Evolutionary conservation across 192 early-diverging fungal genomes (phyloP), one percentile per base, ranked within the genome.

Genomic region (Backusella circina): DNA sequence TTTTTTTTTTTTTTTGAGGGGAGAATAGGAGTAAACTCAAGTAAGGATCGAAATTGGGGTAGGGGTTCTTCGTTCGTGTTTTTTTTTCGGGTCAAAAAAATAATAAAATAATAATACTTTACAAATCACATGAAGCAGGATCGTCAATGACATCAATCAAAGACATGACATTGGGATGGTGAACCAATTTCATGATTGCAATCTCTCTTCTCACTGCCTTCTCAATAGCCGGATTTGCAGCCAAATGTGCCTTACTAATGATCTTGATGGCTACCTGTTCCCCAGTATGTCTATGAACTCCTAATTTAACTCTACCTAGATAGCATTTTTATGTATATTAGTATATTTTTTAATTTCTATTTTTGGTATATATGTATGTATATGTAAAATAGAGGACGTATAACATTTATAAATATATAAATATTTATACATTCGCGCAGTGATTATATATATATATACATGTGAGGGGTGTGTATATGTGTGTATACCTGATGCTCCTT

Each of bases 201-300:
- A 87, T 87, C 73, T 87, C 86, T 15, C 86, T 83, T 36, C 82
- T 74, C 32, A 86, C 85, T 4, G 84, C 86, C 15, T 84, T 83
- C 66, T 86, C 77, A 21, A 86, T 84, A 2, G 84, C 86, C 5
- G 86, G 82, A 26, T 85, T 80, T 32, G 84, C 84, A 31, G 78
- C 80, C 32, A 87, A 67, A n/a, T 82, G 80, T 0, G 86, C 82
- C 64, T 87, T 87, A 26, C 80, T 82, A 16, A 87, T 85, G 44
- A 85, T 86, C 71, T 87, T 87, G 75, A 87, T 81, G 2, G 85
- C 86, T 2, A 85, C 85, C 41, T 86, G 84, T 65, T 86, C 85
- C 61, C 82, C 84, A 15, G 85, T 86, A 26, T 73, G 72, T 64
- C 78, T 74, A 47, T 86, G 85, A 10, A 79, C 78, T 6, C 80